Conservation (phyloP, 345 rosid species). For the Camelina laxa region DNA sequence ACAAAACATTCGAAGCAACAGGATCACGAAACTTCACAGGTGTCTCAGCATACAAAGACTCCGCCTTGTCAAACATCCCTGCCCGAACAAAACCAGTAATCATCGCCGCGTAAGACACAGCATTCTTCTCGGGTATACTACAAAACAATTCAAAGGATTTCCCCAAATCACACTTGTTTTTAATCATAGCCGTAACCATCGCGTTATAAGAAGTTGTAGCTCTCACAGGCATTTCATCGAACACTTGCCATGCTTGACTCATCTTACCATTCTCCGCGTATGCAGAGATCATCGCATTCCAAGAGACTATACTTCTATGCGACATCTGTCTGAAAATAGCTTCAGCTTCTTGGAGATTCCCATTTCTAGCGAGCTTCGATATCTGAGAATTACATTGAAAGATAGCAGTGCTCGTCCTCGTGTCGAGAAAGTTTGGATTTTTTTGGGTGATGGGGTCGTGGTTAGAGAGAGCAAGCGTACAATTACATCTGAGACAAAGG, state of each 20-base stretch:
- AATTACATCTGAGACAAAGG: constrained; percentile 14
- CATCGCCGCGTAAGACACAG: constrained; percentile 72
- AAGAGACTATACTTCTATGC: constrained; percentile 58
- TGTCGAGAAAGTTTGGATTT: constrained; percentile 17
- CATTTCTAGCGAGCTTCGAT: constrained; percentile 61
- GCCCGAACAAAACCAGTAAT: constrained; percentile 68
- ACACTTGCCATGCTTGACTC: constrained; percentile 58
- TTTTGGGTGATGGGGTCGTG: not conserved
- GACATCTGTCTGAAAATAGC: constrained; percentile 64
- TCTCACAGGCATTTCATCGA: constrained; percentile 74
- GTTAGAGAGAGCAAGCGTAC: constrained; percentile 24
- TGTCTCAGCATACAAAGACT: constrained; percentile 49
- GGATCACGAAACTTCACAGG: constrained; percentile 66
- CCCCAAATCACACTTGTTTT: constrained; percentile 49
- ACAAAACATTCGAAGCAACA: constrained; percentile 70
- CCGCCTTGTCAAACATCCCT: constrained; percentile 62
- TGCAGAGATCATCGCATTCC: constrained; percentile 83
- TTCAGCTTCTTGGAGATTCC: constrained; percentile 61
- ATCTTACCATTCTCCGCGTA: constrained; percentile 63
- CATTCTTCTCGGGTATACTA: constrained; percentile 53
- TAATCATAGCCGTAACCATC: constrained; percentile 72
- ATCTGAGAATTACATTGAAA: constrained; percentile 70
- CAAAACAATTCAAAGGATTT: constrained; percentile 56
- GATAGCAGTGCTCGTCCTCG: constrained; percentile 37
- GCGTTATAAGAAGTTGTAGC: constrained; percentile 69